Percentiles rank a stretch among this genome's conserved stretches.
Conservation (phyloP, 1,284 basidiomycete species). For the Ustilago bromivora region DNA sequence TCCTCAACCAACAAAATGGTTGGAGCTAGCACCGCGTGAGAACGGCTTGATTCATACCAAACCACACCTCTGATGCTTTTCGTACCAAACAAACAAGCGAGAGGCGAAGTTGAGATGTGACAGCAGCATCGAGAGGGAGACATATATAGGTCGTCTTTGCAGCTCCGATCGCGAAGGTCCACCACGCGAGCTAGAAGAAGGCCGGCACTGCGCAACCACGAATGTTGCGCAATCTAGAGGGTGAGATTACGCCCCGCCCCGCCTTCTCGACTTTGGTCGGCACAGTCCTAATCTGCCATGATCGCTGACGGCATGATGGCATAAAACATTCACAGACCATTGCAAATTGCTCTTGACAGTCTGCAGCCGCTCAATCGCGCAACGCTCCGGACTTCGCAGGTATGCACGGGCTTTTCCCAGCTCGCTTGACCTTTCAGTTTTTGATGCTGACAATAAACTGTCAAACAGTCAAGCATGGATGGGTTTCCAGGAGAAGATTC, state of each 20-base stretch:
- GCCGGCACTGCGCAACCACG: background rate
- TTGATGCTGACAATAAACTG: background rate
- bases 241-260: background rate
- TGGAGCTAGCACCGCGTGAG: too few species aligned
- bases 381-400: background rate
- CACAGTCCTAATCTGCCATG: background rate
- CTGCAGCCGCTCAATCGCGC: background rate
- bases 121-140: background rate
- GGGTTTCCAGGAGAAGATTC: too few species aligned
- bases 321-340: background rate
- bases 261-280: background rate
- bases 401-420: background rate
- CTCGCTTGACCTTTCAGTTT: background rate
- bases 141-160: slow-evolving; percentile 3
- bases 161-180: slow-evolving; percentile 18
- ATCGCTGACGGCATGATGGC: background rate
- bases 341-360: background rate
- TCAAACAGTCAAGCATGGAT: background rate
- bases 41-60: too few species aligned
- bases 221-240: background rate
- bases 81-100: background rate
- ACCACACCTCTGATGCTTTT: background rate
- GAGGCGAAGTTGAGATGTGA: background rate
- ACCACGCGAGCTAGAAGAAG: background rate
- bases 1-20: too few species aligned